Percentiles rank a stretch among this genome's conserved stretches.
Conservation (phyloP, 768 basidiomycete genomes). For the Lactarius trivialis region DNA sequence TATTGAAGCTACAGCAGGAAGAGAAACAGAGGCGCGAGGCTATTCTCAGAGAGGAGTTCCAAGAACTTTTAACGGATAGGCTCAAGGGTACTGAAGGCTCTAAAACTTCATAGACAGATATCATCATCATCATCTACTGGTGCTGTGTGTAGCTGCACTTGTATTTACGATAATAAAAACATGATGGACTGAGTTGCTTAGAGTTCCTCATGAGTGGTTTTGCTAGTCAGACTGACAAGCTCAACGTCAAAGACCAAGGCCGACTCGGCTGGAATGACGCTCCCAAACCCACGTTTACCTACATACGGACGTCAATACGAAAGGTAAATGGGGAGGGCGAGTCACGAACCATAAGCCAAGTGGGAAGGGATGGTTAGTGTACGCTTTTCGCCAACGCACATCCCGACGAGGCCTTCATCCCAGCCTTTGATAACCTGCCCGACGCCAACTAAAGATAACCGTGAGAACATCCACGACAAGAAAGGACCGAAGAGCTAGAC, state of each 20-base stretch:
- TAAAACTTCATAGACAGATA: constrained; percentile 22
- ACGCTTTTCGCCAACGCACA: constrained; percentile 86
- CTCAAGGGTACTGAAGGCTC: constrained; percentile 44
- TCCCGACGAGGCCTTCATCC: constrained; percentile 76
- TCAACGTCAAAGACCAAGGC: constrained; percentile 86
- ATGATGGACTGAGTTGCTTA: constrained; percentile 24
- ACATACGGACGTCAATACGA: not conserved
- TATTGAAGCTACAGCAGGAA: constrained; percentile 90
- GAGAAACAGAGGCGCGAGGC: constrained; percentile 89
- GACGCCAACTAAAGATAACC: constrained; percentile 48
- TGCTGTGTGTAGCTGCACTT: not conserved
- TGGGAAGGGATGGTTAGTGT: constrained; percentile 77
- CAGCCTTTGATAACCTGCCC: constrained; percentile 83
- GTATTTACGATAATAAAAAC: not conserved
- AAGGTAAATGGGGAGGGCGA: not conserved
- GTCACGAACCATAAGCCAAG: constrained; percentile 72
- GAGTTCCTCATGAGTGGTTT: constrained; percentile 43
- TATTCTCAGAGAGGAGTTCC: constrained; percentile 85
- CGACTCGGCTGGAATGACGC: constrained; percentile 70
- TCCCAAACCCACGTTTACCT: constrained; percentile 74
- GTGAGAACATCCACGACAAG: not conserved
- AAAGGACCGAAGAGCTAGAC: constrained; percentile 23
- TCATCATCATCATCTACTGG: not conserved
- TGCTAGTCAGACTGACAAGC: constrained; percentile 55
- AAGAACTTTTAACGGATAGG: constrained; percentile 70